phyloP scores from a whole-genome alignment of 148 eudicot genomes.

The Simmondsia chinensis region DNA sequence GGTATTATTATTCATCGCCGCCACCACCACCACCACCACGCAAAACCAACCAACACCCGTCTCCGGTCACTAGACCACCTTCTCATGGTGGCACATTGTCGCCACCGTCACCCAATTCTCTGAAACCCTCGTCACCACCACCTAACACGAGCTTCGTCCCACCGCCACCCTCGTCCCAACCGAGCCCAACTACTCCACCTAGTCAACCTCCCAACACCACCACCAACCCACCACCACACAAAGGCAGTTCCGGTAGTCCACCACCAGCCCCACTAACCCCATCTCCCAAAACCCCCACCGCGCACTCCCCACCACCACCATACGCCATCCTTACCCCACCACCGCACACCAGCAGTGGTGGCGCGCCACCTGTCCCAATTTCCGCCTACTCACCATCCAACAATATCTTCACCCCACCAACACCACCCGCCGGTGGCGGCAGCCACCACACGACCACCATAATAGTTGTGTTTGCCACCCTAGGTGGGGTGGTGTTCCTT shows the following conservation, averaged over 20 bases:
- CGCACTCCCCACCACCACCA: conserved; percentile 6
- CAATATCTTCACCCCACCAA: conserved; percentile 12
- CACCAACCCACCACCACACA: background rate
- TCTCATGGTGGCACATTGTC: background rate
- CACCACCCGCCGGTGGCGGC: conserved; percentile 21
- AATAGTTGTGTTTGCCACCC: conserved; percentile 33
- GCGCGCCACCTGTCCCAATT: no score
- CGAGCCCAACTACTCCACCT: conserved; percentile 1
- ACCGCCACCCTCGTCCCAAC: conserved; percentile 6
- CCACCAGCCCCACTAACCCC: conserved; percentile 8
- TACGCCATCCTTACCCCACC: conserved; percentile 6
- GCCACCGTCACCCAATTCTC: conserved; percentile 5
- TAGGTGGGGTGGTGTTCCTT: conserved; percentile 50
- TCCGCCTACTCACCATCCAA: no score
- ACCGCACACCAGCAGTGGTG: no score
- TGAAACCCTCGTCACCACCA: conserved; percentile 18
- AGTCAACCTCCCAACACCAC: background rate
- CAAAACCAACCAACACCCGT: no score
- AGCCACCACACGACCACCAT: conserved; percentile 13
- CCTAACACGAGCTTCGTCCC: background rate
- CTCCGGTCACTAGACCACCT: background rate
- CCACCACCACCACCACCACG: conserved; percentile 19
- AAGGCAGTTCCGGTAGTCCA: no score
- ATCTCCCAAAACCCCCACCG: conserved; percentile 10
- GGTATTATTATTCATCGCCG: conserved; percentile 2